These are phyloP conservation scores for Penicillium corylophilum DNA, from an alignment of 2,329 filamentous ascomycete species.

Conservation along the genomic window DNA sequence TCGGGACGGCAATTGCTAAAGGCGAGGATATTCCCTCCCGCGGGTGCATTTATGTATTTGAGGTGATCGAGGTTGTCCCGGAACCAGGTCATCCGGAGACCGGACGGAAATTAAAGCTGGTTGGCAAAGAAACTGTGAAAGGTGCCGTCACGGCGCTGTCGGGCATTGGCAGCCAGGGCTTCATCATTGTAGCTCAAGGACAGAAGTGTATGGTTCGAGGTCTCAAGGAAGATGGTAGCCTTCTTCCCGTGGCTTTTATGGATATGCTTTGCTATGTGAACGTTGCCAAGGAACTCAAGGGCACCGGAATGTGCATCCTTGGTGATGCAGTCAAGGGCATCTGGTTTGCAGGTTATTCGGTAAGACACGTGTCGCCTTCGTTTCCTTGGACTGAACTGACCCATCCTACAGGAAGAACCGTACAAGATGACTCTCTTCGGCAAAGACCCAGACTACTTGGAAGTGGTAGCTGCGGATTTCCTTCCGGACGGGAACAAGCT, in stretches of 20 bases:
- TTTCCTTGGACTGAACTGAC: not conserved
- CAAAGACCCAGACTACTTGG: constrained; percentile 75
- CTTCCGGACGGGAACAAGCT: constrained; percentile 81
- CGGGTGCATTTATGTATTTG: constrained; percentile 85
- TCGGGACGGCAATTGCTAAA: constrained; percentile 81
- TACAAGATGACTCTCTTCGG: constrained; percentile 94
- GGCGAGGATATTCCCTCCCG: constrained; percentile 88
- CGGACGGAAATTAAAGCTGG: constrained; percentile 77
- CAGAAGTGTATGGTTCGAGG: constrained; percentile 97
- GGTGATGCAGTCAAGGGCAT: constrained; percentile 90
- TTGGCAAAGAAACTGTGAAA: constrained; percentile 87
- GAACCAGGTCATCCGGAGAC: constrained; percentile 83
- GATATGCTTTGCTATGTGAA: constrained; percentile 95
- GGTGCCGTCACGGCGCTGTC: constrained; percentile 87
- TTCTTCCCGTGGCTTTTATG: constrained; percentile 93
- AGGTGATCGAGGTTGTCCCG: constrained; percentile 87
- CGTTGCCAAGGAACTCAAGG: constrained; percentile 76
- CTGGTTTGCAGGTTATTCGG: constrained; percentile 92
- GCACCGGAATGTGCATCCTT: constrained; percentile 82
- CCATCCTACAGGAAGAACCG: constrained; percentile 69
- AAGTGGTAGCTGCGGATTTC: constrained; percentile 81
- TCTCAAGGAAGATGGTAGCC: constrained; percentile 88
- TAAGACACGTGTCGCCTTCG: constrained; percentile 34
- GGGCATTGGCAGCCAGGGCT: constrained; percentile 80
- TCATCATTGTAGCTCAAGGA: constrained; percentile 86